A percentile compares a stretch with the other conserved stretches of the same genome.
These are phyloP conservation scores for Mitragyna speciosa DNA, from an alignment of 257 asterid genomes.

Conservation along the genomic window DNA sequence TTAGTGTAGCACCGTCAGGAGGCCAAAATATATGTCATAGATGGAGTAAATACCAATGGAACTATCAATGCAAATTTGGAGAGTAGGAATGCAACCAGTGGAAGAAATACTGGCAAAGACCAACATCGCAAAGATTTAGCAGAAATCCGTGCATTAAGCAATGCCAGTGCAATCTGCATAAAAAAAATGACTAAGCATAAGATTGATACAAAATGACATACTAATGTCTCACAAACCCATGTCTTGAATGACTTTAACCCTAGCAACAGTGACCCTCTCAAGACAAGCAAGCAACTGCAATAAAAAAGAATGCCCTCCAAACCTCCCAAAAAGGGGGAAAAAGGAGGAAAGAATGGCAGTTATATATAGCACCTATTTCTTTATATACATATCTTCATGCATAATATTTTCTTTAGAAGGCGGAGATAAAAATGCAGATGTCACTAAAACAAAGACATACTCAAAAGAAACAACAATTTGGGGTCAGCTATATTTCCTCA, in stretches of 20 bases:
- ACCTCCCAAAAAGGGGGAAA: not conserved
- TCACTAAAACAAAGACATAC: not conserved
- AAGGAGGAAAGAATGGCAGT: not conserved
- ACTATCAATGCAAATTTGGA: conserved; percentile 79
- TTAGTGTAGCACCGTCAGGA: conserved; percentile 12
- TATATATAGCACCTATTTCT: not conserved
- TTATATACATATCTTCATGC: too few species aligned
- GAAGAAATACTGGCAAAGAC: conserved; percentile 62
- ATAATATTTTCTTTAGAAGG: too few species aligned
- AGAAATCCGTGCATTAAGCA: conserved; percentile 88
- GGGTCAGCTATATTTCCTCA: not conserved
- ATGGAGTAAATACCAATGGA: conserved; percentile 65
- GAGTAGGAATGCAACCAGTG: conserved; percentile 66
- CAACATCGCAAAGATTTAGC: conserved; percentile 59
- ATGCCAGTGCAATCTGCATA: conserved; percentile 62
- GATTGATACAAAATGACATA: not conserved
- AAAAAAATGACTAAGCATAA: conserved; percentile 8
- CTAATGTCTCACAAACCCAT: not conserved
- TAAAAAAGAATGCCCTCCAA: too few species aligned
- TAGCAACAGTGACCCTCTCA: not conserved
- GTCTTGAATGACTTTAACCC: not conserved
- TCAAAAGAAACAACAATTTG: not conserved
- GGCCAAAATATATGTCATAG: conserved; percentile 16
- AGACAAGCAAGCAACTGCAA: not conserved
- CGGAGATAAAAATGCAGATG: not conserved